Evolutionary conservation across 2,329 filamentous ascomycete species (phyloP).

Genomic region (Cladosporium sp.): DNA sequence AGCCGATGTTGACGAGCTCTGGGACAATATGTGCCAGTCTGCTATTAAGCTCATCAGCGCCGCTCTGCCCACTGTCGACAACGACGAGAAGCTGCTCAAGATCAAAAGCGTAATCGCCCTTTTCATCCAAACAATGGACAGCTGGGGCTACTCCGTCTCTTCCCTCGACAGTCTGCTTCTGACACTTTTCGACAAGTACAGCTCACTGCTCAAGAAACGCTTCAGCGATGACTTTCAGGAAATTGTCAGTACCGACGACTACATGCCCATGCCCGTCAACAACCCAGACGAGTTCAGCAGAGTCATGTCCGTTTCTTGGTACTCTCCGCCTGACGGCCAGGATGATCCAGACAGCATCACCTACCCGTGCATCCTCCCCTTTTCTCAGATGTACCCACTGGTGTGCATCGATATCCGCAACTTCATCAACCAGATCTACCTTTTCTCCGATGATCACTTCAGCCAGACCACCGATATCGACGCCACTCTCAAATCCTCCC

Average conservation of each 20-base stretch:
- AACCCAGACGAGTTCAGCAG: slow-evolving; percentile 89
- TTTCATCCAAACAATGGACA: slow-evolving; percentile 98
- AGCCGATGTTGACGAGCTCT: slow-evolving; percentile 93
- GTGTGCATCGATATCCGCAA: slow-evolving; percentile 98
- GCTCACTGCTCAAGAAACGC: slow-evolving; percentile 78
- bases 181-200: slow-evolving; percentile 90
- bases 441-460: slow-evolving; percentile 95
- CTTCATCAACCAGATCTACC: slow-evolving; percentile 96
- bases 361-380: slow-evolving; percentile 89
- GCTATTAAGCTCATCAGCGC: slow-evolving; percentile 77
- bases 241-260: slow-evolving; percentile 86
- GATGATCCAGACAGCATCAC: slow-evolving; percentile 63
- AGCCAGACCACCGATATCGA: slow-evolving; percentile 86
- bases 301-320: slow-evolving; percentile 95
- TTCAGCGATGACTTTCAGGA: slow-evolving; percentile 97
- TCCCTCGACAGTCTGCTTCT: slow-evolving; percentile 79
- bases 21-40: slow-evolving; percentile 95
- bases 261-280: slow-evolving; percentile 98
- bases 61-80: slow-evolving; percentile 72
- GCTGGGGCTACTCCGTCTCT: slow-evolving; percentile 82
- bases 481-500: slow-evolving; percentile 75
- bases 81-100: slow-evolving; percentile 85
- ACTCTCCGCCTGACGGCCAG: slow-evolving; percentile 62
- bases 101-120: slow-evolving; percentile 89
- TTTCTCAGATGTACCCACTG: slow-evolving; percentile 97